phyloP scores from a whole-genome alignment of 2,329 filamentous ascomycete genomes.

The Tetracladium maxilliforme region DNA sequence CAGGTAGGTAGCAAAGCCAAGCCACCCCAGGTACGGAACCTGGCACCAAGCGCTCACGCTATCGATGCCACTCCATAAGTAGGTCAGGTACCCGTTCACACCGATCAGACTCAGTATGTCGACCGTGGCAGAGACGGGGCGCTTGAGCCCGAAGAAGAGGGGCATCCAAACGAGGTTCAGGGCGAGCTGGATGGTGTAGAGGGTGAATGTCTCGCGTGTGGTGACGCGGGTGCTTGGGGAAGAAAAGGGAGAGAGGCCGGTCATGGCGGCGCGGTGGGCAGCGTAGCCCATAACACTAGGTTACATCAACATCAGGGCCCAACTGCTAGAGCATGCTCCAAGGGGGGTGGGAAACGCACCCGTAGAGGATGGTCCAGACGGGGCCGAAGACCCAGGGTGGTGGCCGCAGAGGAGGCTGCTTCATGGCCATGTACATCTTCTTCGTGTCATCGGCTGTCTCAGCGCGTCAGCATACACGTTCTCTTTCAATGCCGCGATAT shows the following conservation, averaged over 20 bases:
- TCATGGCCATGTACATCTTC: conserved; percentile 47
- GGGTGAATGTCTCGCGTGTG: conserved; percentile 54
- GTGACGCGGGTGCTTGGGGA: conserved; percentile 36
- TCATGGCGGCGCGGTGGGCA: conserved; percentile 60
- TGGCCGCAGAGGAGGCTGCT: conserved; percentile 50
- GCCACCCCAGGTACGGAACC: conserved; percentile 73
- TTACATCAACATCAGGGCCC: too few species aligned
- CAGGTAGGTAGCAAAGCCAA: conserved; percentile 78
- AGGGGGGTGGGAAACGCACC: too few species aligned
- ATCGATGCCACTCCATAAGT: conserved; percentile 65
- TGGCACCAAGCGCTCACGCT: conserved; percentile 57
- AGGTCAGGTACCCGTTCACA: conserved; percentile 58
- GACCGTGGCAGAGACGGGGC: conserved; percentile 57
- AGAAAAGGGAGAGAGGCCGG: conserved; percentile 40
- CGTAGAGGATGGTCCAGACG: conserved; percentile 53
- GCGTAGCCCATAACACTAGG: conserved; percentile 80
- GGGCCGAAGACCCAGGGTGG: conserved; percentile 49
- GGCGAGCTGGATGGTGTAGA: conserved; percentile 76
- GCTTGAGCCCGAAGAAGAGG: conserved; percentile 70
- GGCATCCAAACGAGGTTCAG: conserved; percentile 87
- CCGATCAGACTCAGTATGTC: conserved; percentile 64
- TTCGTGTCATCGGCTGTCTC: conserved; percentile 37
- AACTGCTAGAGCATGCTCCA: conserved; percentile 3
- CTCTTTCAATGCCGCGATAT: conserved; percentile 2
- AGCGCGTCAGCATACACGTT: not conserved